Evolutionary conservation across 179 eudicot species (phyloP), one percentile per base, ranked within the genome.

Genomic region (Beta corolliflora): DNA sequence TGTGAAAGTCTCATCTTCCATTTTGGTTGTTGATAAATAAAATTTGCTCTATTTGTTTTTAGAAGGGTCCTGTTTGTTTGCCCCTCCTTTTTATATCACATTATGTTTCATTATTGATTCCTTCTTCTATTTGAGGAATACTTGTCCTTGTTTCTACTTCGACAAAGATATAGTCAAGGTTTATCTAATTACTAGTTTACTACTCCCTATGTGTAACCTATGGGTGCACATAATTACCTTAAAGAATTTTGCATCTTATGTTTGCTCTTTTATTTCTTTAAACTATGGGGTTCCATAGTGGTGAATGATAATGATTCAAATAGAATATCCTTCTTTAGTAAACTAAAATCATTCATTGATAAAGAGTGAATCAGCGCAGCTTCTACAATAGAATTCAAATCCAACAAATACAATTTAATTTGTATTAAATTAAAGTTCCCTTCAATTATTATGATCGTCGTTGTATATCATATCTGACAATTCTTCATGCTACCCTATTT

Each of bases 41-140:
- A n/a, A 13, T 55, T 23, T 59, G 45, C 6, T 48, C 5, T 70
- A 0, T 44, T 1, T 74, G 4, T 44, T 78, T 18, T 50, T 44
- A 45, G 72, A 25, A 21, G 36, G 63, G 31, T 76, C 46, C 52
- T 80, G 86, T 76, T 84, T 84, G 63, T 66, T 76, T 71, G 81
- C 63, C 29, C 53, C 65, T 70, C 75, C 56, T 61, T 80, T 29
- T 52, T 83, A 75, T 74, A 77, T 13, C 13, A n/a, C n/a, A 9
- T 76, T 23, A 25, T 36, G 31, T 36, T 71, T n/a, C 41, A 36
- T 36, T 36, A 56, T 56, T 54, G 48, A 18, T 54, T 78, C 54
- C 76, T 71, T 68, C 31, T 82, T 73, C 73, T 77, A 78, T 79
- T 79, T 69, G 75, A 73, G 81, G 71, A 21, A 71, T 82, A 21